Evolutionary conservation across 805 yeast species (phyloP).

Genomic region (Saccharomycopsis sp.): DNA sequence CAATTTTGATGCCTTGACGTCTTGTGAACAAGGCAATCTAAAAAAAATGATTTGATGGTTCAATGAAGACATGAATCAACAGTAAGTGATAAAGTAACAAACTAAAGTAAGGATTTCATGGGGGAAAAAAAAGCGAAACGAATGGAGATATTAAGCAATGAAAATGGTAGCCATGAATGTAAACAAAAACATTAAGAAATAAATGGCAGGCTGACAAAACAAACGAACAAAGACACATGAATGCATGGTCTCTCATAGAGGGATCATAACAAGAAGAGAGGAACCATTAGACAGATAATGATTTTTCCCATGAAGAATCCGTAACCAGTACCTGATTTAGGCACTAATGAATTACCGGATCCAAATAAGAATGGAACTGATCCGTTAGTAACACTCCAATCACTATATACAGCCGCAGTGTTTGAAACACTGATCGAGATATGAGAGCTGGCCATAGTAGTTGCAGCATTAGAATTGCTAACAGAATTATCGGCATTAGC

Average conservation of each 20-base stretch:
- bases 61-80: neutral
- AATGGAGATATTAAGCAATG: neutral
- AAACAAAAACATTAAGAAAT: neutral
- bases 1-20: no score
- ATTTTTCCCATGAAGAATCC: neutral
- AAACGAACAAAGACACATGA: neutral
- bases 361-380: neutral
- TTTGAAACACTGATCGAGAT: neutral
- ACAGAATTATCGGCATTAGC: neutral
- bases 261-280: neutral
- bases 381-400: neutral
- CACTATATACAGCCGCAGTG: neutral
- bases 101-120: neutral
- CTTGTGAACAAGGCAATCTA: no score
- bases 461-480: neutral
- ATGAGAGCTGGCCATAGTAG: neutral
- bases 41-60: neutral
- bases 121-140: neutral
- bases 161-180: neutral
- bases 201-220: neutral
- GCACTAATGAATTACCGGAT: neutral
- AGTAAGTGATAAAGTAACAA: neutral
- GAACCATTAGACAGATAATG: neutral
- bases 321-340: neutral
- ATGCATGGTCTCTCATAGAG: neutral